These are phyloP conservation scores for Parmales sp. DNA, from an alignment of 108 stramenopile species.

Conservation along the genomic window DNA sequence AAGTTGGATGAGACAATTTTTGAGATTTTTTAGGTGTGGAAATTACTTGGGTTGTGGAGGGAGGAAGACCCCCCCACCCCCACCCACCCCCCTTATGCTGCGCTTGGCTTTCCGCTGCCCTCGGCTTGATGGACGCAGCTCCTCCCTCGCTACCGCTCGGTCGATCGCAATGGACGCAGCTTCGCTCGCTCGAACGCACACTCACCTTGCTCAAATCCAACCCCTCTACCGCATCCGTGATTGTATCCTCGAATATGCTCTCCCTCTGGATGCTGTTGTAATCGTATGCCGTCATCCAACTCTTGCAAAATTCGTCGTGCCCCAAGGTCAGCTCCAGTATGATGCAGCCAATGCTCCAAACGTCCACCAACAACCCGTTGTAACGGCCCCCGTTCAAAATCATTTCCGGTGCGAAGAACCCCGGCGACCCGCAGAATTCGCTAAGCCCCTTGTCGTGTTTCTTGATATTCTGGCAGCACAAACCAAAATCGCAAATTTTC, in stretches of 20 bases:
- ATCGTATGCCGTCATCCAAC: slow-evolving; percentile 29
- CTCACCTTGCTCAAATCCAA: too few relatives aligned
- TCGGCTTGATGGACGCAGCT: too few relatives aligned
- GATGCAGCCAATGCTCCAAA: slow-evolving; percentile 60
- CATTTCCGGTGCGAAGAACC: slow-evolving; percentile 68
- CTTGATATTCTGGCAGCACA: slow-evolving; percentile 29
- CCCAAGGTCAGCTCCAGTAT: slow-evolving; percentile 45
- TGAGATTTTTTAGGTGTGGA: too few relatives aligned
- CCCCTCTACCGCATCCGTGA: slow-evolving; percentile 13
- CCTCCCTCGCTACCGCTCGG: too few relatives aligned
- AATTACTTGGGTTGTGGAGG: too few relatives aligned
- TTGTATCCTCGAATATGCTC: slow-evolving; percentile 10
- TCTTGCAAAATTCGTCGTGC: slow-evolving; percentile 28
- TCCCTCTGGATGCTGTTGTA: slow-evolving; percentile 20
- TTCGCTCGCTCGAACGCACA: too few relatives aligned
- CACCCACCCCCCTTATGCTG: too few relatives aligned
- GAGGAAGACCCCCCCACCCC: too few relatives aligned
- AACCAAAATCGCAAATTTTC: slow-evolving; percentile 56
- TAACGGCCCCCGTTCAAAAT: slow-evolving; percentile 24
- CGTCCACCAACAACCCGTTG: slow-evolving; percentile 43
- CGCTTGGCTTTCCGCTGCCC: too few relatives aligned
- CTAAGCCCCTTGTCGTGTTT: slow-evolving; percentile 20
- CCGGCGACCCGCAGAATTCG: slow-evolving; percentile 56
- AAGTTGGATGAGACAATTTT: too few relatives aligned
- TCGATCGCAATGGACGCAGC: too few relatives aligned